Percentiles rank a stretch among this genome's conserved stretches.
Evolutionary conservation across 1,284 basidiomycete genomes (phyloP).

Genomic region (Microbotryomycetes sp.): DNA sequence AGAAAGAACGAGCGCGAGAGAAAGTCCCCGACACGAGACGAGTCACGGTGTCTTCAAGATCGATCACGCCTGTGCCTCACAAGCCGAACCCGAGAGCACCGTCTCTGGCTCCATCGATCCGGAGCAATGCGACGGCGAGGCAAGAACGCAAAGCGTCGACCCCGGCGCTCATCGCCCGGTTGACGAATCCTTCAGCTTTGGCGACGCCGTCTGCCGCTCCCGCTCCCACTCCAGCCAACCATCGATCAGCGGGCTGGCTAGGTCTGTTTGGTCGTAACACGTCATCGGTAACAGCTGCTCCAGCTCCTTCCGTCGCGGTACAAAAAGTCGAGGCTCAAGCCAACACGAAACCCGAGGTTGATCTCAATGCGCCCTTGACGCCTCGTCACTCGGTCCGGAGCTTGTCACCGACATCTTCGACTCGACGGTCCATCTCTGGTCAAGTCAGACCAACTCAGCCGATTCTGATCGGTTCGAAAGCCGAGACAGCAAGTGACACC

Average conservation of each 20-base stretch:
- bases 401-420: background rate
- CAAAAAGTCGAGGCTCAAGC: conserved; percentile 26
- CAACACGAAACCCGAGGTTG: conserved; percentile 12
- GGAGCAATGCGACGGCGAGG: background rate
- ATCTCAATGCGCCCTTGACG: background rate
- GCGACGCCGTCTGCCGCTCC: background rate
- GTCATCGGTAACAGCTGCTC: background rate
- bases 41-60: background rate
- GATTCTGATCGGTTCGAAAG: conserved; percentile 22
- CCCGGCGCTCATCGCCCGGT: conserved; percentile 27
- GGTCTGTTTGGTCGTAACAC: conserved; percentile 13
- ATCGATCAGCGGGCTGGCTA: conserved; percentile 17
- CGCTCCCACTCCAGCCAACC: background rate
- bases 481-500: background rate
- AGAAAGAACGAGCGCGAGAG: background rate
- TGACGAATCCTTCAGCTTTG: conserved; percentile 6
- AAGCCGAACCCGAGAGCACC: background rate
- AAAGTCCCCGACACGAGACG: background rate
- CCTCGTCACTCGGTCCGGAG: background rate
- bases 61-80: conserved; percentile 14
- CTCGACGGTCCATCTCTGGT: background rate
- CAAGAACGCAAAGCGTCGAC: conserved; percentile 18
- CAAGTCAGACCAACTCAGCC: conserved; percentile 11
- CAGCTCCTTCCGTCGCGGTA: conserved; percentile 22
- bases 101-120: conserved; percentile 5